These are phyloP conservation scores for Colletotrichum sp. DNA, from an alignment of 2,329 filamentous ascomycete genomes.

Conservation along the genomic window DNA sequence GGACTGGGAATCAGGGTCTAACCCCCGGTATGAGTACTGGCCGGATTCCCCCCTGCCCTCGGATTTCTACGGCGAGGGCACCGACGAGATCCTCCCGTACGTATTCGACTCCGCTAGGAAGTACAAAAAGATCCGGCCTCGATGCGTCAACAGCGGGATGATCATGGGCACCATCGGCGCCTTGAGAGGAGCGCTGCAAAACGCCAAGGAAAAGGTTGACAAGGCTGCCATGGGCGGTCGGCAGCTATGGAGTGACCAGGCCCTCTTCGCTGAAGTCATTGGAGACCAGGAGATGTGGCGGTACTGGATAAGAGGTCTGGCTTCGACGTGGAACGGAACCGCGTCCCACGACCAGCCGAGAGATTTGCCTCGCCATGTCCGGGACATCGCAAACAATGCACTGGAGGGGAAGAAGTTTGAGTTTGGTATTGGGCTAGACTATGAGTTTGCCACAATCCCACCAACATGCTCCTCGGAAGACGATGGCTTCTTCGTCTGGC, in stretches of 20 bases:
- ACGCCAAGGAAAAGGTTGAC: constrained; percentile 33
- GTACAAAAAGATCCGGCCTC: constrained; percentile 34
- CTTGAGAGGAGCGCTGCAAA: constrained; percentile 26
- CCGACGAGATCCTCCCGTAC: constrained; percentile 30
- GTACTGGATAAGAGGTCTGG: constrained; percentile 32
- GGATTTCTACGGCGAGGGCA: constrained; percentile 37
- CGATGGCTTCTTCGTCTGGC: constrained; percentile 36
- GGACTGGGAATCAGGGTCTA: constrained; percentile 33
- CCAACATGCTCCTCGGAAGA: constrained; percentile 41
- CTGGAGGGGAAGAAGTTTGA: constrained; percentile 34
- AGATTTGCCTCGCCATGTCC: constrained; percentile 22
- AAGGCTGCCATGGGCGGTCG: constrained; percentile 29
- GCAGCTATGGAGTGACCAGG: constrained; percentile 44
- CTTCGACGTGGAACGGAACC: constrained; percentile 35
- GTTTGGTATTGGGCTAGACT: constrained; percentile 43
- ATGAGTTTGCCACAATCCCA: constrained; percentile 40
- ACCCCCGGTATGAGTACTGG: constrained; percentile 41
- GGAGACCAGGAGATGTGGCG: constrained; percentile 43
- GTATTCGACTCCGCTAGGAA: constrained; percentile 35
- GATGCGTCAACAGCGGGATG: constrained; percentile 39
- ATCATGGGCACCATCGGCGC: constrained; percentile 39
- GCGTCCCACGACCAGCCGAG: constrained; percentile 14
- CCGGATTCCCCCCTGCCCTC: constrained; percentile 36
- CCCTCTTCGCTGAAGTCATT: constrained; percentile 40
- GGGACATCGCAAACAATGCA: constrained; percentile 30